These are phyloP conservation scores for Ganoderma lingzhi DNA, from an alignment of 1,284 basidiomycete genomes.

Conservation along the genomic window DNA sequence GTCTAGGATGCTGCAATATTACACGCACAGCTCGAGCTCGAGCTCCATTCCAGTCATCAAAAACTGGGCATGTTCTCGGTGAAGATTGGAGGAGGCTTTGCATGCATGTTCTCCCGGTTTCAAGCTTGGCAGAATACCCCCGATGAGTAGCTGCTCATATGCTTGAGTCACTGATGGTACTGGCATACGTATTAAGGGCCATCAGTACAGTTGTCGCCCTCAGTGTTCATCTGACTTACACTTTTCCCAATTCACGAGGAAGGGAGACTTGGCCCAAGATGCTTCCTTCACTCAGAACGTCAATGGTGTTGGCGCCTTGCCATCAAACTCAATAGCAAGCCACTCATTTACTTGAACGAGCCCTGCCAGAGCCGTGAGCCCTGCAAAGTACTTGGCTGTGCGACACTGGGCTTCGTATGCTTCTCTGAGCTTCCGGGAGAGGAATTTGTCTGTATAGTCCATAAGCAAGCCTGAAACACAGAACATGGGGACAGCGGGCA, in stretches of 20 bases:
- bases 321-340: constrained; percentile 3
- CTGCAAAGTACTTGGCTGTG: constrained; percentile 2
- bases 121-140: background rate
- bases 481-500: too few relatives aligned
- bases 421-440: background rate
- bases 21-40: background rate
- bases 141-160: background rate
- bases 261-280: background rate
- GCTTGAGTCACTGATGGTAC: background rate
- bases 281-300: constrained; percentile 11
- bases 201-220: too few relatives aligned
- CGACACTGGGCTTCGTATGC: background rate
- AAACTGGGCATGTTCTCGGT: background rate
- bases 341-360: background rate
- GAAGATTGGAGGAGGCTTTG: background rate
- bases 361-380: background rate
- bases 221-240: background rate
- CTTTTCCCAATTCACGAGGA: background rate
- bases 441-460: background rate
- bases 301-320: constrained; percentile 1
- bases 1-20: background rate
- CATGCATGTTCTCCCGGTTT: background rate
- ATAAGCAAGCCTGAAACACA: too few relatives aligned
- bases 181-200: background rate
- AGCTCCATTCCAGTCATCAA: background rate